Percentiles rank a stretch among this genome's conserved stretches.
phyloP scores from a whole-genome alignment of 2,329 filamentous ascomycete genomes.

The Purpureocillium lavendulum region DNA sequence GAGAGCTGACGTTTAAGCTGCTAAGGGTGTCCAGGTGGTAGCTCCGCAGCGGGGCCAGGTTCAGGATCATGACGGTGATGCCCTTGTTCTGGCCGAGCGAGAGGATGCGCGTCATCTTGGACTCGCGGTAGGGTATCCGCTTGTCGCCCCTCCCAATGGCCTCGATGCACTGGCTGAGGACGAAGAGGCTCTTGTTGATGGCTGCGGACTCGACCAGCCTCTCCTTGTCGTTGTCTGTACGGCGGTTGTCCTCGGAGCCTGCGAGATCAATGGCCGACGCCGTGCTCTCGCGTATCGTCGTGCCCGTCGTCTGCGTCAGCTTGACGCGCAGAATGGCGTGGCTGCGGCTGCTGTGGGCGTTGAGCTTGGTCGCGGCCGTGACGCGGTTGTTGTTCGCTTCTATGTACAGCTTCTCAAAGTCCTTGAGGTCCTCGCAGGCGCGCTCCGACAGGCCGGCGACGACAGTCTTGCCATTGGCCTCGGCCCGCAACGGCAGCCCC shows the following conservation, averaged over 20 bases:
- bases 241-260: slow-evolving; percentile 88
- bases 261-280: slow-evolving; percentile 92
- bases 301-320: slow-evolving; percentile 65
- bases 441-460: slow-evolving; percentile 82
- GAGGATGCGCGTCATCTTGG: slow-evolving; percentile 94
- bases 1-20: slow-evolving; percentile 88
- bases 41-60: slow-evolving; percentile 81
- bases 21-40: slow-evolving; percentile 92
- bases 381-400: slow-evolving; percentile 87
- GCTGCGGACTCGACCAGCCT: slow-evolving; percentile 89
- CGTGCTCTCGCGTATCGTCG: slow-evolving; percentile 65
- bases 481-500: slow-evolving; percentile 73
- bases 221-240: slow-evolving; percentile 90
- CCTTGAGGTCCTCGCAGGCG: slow-evolving; percentile 74
- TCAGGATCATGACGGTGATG: slow-evolving; percentile 92
- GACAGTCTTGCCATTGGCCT: slow-evolving; percentile 79
- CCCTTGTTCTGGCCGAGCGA: slow-evolving; percentile 92
- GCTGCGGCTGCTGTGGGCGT: slow-evolving; percentile 81
- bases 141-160: slow-evolving; percentile 70
- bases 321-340: slow-evolving; percentile 90
- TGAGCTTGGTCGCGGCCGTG: slow-evolving; percentile 85
- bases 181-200: slow-evolving; percentile 96
- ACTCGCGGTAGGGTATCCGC: slow-evolving; percentile 87
- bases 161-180: slow-evolving; percentile 89
- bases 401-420: slow-evolving; percentile 85